These are phyloP conservation scores for Dictyophora rubrovolvata DNA, from an alignment of 768 basidiomycete genomes.

Conservation along the genomic window DNA sequence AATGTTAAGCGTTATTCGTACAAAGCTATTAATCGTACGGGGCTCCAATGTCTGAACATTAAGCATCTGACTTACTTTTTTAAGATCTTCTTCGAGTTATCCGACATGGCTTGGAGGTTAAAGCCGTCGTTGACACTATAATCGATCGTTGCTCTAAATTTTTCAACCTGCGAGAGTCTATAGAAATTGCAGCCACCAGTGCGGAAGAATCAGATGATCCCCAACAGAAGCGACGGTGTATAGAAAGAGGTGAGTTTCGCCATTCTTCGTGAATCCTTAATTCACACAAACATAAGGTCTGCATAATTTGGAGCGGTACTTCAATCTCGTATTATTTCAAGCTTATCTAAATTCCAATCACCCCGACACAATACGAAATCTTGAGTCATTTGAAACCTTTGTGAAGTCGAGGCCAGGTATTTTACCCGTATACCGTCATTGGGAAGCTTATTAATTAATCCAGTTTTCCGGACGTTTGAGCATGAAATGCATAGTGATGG, in stretches of 20 bases:
- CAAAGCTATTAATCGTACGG: slow-evolving; percentile 80
- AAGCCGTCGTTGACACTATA: slow-evolving; percentile 75
- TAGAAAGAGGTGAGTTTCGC: slow-evolving; percentile 52
- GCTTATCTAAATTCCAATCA: slow-evolving; percentile 75
- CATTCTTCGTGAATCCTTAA: background rate
- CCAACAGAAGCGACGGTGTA: slow-evolving; percentile 50
- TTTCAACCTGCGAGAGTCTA: slow-evolving; percentile 78
- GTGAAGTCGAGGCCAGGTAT: slow-evolving; percentile 78
- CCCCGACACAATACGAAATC: slow-evolving; percentile 68
- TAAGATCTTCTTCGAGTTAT: slow-evolving; percentile 77
- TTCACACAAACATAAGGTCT: slow-evolving; percentile 36
- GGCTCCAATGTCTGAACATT: background rate
- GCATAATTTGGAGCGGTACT: slow-evolving; percentile 76
- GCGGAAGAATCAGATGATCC: slow-evolving; percentile 75
- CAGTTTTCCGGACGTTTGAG: slow-evolving; percentile 92
- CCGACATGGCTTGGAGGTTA: slow-evolving; percentile 77
- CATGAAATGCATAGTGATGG: slow-evolving; percentile 80
- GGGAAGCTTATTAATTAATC: background rate
- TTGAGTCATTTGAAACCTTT: slow-evolving; percentile 72
- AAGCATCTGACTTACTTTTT: slow-evolving; percentile 10
- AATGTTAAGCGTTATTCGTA: slow-evolving; percentile 50
- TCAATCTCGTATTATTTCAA: slow-evolving; percentile 80
- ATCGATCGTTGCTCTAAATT: slow-evolving; percentile 80
- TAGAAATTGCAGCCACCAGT: slow-evolving; percentile 68
- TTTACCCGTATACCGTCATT: slow-evolving; percentile 8